Base-by-base conservation (phyloP, 768 basidiomycete species). In the Basidioascus undulatus region DNA sequence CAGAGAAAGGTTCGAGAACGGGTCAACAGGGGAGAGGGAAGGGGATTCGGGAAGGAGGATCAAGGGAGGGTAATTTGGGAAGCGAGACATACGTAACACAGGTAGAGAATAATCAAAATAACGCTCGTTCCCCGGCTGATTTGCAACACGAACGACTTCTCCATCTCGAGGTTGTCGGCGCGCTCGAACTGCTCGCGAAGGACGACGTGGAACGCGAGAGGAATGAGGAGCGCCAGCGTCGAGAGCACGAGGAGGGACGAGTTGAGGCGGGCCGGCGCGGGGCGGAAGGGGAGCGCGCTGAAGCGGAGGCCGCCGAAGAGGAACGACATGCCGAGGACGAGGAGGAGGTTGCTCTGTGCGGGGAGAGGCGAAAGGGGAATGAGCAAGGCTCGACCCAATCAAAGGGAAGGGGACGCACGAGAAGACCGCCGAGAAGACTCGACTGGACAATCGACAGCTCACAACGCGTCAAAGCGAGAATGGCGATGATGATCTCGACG, bases 371-470 rank as follows among this genome's bases (percentile, higher is more conserved):
- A n/a, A n/a, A n/a, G n/a, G n/a, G n/a, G n/a, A n/a, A n/a, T n/a
- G n/a, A n/a, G n/a, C n/a, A n/a, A n/a, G n/a, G n/a, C n/a, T n/a
- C n/a, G n/a, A n/a, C n/a, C n/a, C n/a, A n/a, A n/a, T n/a, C n/a
- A n/a, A n/a, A n/a, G n/a, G n/a, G n/a, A n/a, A n/a, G n/a, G n/a
- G n/a, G n/a, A n/a, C n/a, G n/a, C n/a, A n/a, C n/a, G 31, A 71
- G 44, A 24, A 69, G 60, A 19, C 65, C 66, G 32, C 69, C 69
- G 11, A 69, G 58, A 7, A 69, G 52, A 4, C 64, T 62, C 33
- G 66, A 66, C 46, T 69, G 69, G 15, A 69, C 67, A 24, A 69
- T 60, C 35, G 64, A 63, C 5, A 70, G 55, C 49, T 70, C 64
- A 49, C 66, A 67, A 64, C 66, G 41, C 43, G 58, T 47, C 31